A percentile compares a stretch with the other conserved stretches of the same genome.
phyloP scores from a whole-genome alignment of 371 early-diverging fungal genomes.

The Mucor irregularis region DNA sequence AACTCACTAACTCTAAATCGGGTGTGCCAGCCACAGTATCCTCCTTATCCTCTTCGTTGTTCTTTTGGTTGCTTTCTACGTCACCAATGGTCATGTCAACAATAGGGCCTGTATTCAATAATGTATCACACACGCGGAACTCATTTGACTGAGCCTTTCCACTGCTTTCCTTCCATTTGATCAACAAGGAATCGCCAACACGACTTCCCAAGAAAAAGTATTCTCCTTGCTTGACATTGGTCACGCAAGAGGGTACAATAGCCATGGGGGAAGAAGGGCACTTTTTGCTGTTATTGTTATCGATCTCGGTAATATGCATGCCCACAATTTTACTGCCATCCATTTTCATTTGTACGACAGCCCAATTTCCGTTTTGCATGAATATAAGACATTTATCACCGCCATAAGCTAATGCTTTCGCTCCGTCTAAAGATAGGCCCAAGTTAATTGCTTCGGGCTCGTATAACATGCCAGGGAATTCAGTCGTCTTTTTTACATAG shows the following conservation, averaged over 20 bases:
- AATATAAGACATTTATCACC: conserved; percentile 58
- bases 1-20: conserved; percentile 81
- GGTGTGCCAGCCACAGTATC: conserved; percentile 23
- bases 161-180: conserved; percentile 56
- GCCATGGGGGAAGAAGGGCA: conserved; percentile 11
- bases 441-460: conserved; percentile 30
- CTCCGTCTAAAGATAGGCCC: conserved; percentile 57
- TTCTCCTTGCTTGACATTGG: conserved; percentile 50
- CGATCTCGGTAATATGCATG: conserved; percentile 39
- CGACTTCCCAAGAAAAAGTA: conserved; percentile 83
- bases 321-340: conserved; percentile 64
- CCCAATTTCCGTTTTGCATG: conserved; percentile 69
- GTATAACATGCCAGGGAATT: conserved; percentile 51
- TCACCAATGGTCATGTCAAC: conserved; percentile 76
- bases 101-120: conserved; percentile 82
- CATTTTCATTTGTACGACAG: conserved; percentile 66
- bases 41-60: conserved; percentile 4
- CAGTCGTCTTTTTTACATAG: conserved; percentile 53
- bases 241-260: conserved; percentile 60
- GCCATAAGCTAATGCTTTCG: conserved; percentile 51
- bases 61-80: conserved; percentile 35
- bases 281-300: conserved; percentile 3
- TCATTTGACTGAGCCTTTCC: conserved; percentile 14
- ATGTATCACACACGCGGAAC: conserved; percentile 75
- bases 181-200: conserved; percentile 78